Conservation (phyloP, 2,329 filamentous ascomycete species). For the Cryoendolithus antarcticus region DNA sequence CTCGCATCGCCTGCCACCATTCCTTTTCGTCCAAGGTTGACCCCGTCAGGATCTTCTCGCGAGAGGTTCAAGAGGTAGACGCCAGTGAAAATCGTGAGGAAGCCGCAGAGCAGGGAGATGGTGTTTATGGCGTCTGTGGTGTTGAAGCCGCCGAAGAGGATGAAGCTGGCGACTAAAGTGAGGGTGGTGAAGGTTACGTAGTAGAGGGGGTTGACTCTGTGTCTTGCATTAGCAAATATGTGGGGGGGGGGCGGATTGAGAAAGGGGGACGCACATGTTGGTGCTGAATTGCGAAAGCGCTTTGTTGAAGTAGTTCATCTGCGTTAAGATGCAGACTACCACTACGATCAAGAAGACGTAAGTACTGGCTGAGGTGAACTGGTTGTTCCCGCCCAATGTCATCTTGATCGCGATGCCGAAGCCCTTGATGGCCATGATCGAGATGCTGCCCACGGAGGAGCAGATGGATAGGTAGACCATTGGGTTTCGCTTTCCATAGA, state of each 20-base stretch:
- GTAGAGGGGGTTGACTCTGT: constrained; percentile 85
- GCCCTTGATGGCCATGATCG: constrained; percentile 98
- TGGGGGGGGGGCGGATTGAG: not conserved
- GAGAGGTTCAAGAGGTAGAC: constrained; percentile 97
- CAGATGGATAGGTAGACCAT: constrained; percentile 96
- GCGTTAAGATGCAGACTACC: constrained; percentile 83
- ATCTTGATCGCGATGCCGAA: constrained; percentile 97
- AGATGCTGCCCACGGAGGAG: constrained; percentile 91
- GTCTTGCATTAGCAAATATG: not conserved
- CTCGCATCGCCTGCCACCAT: constrained; percentile 34
- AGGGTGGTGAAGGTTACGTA: constrained; percentile 96
- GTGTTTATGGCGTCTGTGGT: constrained; percentile 86
- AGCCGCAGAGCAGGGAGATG: constrained; percentile 81
- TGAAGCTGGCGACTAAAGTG: constrained; percentile 87
- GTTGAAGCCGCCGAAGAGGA: constrained; percentile 92
- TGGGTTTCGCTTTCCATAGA: constrained; percentile 88
- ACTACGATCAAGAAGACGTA: constrained; percentile 96
- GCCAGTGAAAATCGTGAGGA: constrained; percentile 87
- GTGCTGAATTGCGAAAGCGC: constrained; percentile 92
- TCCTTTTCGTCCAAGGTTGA: constrained; percentile 42
- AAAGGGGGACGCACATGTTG: constrained; percentile 61
- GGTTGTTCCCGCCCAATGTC: constrained; percentile 84
- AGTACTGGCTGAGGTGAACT: constrained; percentile 87
- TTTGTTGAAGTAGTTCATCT: constrained; percentile 99
- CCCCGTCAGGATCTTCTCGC: constrained; percentile 75